phyloP scores from a whole-genome alignment of 345 rosid genomes.

The Lumnitzera racemosa region DNA sequence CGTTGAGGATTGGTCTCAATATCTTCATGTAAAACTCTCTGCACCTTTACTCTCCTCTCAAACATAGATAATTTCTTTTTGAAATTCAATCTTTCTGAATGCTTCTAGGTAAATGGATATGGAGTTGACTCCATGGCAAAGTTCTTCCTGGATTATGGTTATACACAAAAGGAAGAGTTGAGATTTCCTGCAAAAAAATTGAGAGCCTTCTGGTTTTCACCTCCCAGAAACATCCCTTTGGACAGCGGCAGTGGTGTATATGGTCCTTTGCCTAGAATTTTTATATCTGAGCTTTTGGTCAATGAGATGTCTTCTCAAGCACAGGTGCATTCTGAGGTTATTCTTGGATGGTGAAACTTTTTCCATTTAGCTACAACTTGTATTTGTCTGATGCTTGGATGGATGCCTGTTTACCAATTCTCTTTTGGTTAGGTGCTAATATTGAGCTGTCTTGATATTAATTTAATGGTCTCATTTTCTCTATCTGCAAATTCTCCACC shows the following conservation, averaged over 20 bases:
- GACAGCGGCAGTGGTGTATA: conserved; percentile 43
- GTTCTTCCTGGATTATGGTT: conserved; percentile 78
- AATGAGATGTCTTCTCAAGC: conserved; percentile 66
- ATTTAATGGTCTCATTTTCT: too few relatives aligned
- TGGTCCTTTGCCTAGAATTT: conserved; percentile 83
- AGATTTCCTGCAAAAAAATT: conserved; percentile 89
- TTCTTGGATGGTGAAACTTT: neutral
- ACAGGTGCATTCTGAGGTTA: conserved; percentile 36
- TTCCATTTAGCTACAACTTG: neutral
- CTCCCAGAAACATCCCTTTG: conserved; percentile 36
- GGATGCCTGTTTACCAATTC: too few relatives aligned
- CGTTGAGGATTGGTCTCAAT: too few relatives aligned
- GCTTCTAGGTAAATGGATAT: conserved; percentile 52
- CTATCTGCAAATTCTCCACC: too few relatives aligned
- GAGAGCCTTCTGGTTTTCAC: conserved; percentile 91
- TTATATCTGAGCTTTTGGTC: conserved; percentile 90
- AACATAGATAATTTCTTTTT: neutral
- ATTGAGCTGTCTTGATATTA: too few relatives aligned
- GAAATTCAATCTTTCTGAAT: neutral
- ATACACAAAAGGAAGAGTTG: conserved; percentile 61
- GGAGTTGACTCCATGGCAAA: conserved; percentile 79
- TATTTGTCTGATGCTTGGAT: too few relatives aligned
- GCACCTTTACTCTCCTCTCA: too few relatives aligned
- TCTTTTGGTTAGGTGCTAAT: too few relatives aligned
- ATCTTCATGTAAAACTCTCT: too few relatives aligned